phyloP scores from a whole-genome alignment of 2,329 filamentous ascomycete genomes.

The Ophiocordyceps robertsii region DNA sequence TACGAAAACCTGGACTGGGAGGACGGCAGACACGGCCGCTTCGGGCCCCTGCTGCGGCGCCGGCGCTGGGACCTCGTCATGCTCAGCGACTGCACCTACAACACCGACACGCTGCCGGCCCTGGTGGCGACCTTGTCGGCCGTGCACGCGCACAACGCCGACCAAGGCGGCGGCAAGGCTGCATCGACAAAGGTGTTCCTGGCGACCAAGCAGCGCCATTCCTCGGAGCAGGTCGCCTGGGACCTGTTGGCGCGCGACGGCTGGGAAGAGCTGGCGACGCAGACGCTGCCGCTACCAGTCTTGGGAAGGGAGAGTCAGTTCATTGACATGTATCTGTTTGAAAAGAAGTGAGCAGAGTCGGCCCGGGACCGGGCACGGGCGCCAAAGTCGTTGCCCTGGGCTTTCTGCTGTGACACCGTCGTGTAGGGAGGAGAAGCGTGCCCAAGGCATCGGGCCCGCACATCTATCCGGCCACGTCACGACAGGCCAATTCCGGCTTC shows the following conservation, averaged over 20 bases:
- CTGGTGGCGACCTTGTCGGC: slow-evolving; percentile 39
- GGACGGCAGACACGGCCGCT: slow-evolving; percentile 28
- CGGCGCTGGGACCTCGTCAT: slow-evolving; percentile 38
- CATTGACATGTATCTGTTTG: slow-evolving; percentile 40
- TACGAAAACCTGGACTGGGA: slow-evolving; percentile 48
- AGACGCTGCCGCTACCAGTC: slow-evolving; percentile 30
- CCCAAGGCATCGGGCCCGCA: no score
- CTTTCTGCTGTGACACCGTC: neutral
- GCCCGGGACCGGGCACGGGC: neutral
- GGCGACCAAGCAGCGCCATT: slow-evolving; percentile 42
- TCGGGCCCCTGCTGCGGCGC: slow-evolving; percentile 25
- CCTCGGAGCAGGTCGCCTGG: slow-evolving; percentile 36
- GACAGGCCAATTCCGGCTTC: no score
- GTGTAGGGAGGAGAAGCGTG: no score
- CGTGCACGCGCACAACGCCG: slow-evolving; percentile 26
- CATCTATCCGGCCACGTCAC: no score
- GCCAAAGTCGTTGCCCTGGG: neutral
- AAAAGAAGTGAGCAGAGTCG: slow-evolving; percentile 14
- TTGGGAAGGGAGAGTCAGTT: slow-evolving; percentile 28
- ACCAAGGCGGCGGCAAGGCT: slow-evolving; percentile 5
- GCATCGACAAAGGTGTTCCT: slow-evolving; percentile 28
- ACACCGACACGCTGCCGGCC: slow-evolving; percentile 39
- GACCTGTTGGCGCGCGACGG: slow-evolving; percentile 28
- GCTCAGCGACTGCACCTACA: slow-evolving; percentile 49
- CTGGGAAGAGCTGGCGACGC: slow-evolving; percentile 29